Base-by-base conservation (phyloP, 2,329 filamentous ascomycete species). In the Trichophyton benhamiae region DNA sequence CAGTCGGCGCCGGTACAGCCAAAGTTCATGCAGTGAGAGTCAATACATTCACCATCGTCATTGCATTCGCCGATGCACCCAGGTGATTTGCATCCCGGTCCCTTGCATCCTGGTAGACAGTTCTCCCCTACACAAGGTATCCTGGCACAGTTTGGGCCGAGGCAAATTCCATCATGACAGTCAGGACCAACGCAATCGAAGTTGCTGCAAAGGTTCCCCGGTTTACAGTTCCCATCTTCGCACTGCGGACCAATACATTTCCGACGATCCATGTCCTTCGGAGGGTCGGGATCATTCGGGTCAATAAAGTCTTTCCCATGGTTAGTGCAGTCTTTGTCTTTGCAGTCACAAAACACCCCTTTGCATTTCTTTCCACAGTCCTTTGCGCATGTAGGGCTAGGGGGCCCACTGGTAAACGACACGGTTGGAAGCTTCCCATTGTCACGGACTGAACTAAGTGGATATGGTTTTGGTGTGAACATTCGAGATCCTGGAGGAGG, bases 351-450 rank as follows among this genome's bases (percentile, higher is more conserved):
- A 42, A 53, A 61, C 17, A 48, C 46, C 20, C 17, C 46, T 38
- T 52, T 25, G 30, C 60, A 61, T 25, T 61, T 61, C 33, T 11
- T 61, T 27, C 60, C 60, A 27, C 60, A 61, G 22, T 52, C 20
- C 3, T 38, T 42, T 27, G 42, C 52, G 20, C 60, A 61, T 9
- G 42, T 17, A 13, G 60, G 60, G 22, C n/a, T 42, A 30, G 60
- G 52, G 9, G 60, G 60, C 9, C 60, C 60, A 4, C 30, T 17
- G n/a, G 53, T 58, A 38, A 17, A 61, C 36, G 41, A 27, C 13
- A 61, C 41, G 1, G 60, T 61, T 20, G 60, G 60, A 27, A 38
- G 36, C 13, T 33, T 25, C 9, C 38, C 38, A 20, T 36, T 11
- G 17, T 30, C 30, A 3, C 11, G 48, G 1, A 17, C 20, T 3